Base-by-base conservation (phyloP, 2,329 filamentous ascomycete genomes). In the Arthrobotrys sinensis region DNA sequence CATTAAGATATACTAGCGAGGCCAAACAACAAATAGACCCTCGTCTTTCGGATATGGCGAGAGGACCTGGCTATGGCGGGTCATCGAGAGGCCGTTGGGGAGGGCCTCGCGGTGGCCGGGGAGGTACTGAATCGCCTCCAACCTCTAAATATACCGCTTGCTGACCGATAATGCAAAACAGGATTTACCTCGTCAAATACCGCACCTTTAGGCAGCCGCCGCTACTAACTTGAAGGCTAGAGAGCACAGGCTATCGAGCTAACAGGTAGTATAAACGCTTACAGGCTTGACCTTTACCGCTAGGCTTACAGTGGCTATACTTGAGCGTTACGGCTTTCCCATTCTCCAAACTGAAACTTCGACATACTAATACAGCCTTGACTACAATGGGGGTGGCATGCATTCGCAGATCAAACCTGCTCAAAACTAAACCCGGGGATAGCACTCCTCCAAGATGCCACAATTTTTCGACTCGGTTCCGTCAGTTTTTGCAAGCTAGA, bases 1-100 rank as follows among this genome's bases (percentile, higher is more conserved):
- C 24, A 19, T 12, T 28, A 12, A 4, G 40, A 2, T 43, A 32
- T n/a, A 65, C 66, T 32, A 91, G 91, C 84, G 96, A 99, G 87
- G 94, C 96, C 81, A 98, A 98, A 88, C 96, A 99, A 88, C 92
- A 96, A 86, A 94, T 99, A 85, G 96, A 98, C 83, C 96, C 96
- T 84, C 92, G 94, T 85, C 91, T 99, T 80, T 90, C 91, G 80
- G 96, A 99, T 88, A 98, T 99, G 96, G 91, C 90, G 82, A 92
- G 96, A 85, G 98, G 94, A 84, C 90, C 93, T 81, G 93, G 94
- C 80, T 93, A 93, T 73, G 93, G 93, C 76, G 92, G 91, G 80
- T 90, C 92, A 81, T 85, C 87, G 81, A 89, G 91, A 80, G 91
- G 89, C 83, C 90, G 91, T 83, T 90, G 89, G 82, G 85, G 88